Conservation (phyloP, 768 basidiomycete species). For the Pleurotus giganteus region DNA sequence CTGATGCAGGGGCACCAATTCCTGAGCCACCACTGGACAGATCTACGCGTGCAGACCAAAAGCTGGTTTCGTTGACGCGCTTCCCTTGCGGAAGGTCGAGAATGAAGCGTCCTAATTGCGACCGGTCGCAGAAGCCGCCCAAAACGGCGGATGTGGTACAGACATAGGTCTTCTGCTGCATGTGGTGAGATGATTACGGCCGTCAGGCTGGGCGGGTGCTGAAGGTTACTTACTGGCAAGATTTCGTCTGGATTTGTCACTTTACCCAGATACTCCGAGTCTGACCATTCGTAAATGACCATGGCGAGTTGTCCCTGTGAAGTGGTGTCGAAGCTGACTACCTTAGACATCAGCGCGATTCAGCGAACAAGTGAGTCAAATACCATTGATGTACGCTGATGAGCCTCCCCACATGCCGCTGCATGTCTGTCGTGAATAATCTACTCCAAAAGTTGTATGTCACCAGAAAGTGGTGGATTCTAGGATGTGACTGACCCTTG, state of each 20-base stretch:
- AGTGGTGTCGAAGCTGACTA: constrained; percentile 73
- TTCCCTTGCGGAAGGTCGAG: constrained; percentile 66
- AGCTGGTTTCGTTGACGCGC: constrained; percentile 68
- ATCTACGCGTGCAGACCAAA: constrained; percentile 83
- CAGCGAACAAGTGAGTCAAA: constrained; percentile 13
- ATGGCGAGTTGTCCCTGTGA: constrained; percentile 90
- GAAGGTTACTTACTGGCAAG: constrained; percentile 58
- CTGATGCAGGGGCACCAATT: constrained; percentile 14
- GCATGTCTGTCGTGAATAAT: constrained; percentile 87
- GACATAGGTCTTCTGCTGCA: constrained; percentile 86
- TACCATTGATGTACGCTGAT: constrained; percentile 83
- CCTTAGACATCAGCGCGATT: constrained; percentile 10
- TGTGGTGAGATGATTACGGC: constrained; percentile 12
- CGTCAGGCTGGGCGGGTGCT: constrained; percentile 11
- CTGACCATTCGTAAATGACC: constrained; percentile 95
- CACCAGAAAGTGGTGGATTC: constrained; percentile 6
- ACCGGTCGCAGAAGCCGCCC: constrained; percentile 63
- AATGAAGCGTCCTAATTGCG: constrained; percentile 88
- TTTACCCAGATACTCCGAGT: constrained; percentile 81
- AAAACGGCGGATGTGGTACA: constrained; percentile 83
- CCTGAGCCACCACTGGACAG: constrained; percentile 33
- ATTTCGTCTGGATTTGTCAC: constrained; percentile 48
- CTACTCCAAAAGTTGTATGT: constrained; percentile 33
- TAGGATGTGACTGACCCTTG: constrained; percentile 36
- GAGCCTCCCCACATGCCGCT: constrained; percentile 90